Conservation (phyloP, 2,329 filamentous ascomycete species). For the Chaetomium strumarium region DNA sequence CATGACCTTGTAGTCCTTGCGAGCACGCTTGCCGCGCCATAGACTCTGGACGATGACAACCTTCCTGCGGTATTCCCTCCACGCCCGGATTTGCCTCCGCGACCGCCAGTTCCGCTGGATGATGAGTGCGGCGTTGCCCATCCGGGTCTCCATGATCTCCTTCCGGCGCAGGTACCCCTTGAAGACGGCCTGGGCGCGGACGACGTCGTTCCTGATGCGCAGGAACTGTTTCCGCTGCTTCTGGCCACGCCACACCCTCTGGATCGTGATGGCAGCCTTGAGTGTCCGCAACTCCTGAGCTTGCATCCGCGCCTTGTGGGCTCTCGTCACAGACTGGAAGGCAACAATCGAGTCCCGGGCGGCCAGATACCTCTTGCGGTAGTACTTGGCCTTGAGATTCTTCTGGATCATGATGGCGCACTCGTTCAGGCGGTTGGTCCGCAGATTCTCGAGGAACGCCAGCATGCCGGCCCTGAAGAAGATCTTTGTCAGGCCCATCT, state of each 20-base stretch:
- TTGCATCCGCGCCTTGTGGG: conserved; percentile 67
- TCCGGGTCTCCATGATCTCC: conserved; percentile 86
- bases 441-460: conserved; percentile 90
- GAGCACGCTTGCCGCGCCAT: conserved; percentile 80
- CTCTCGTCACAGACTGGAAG: conserved; percentile 73
- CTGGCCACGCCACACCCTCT: conserved; percentile 88
- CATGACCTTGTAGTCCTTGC: conserved; percentile 79
- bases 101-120: conserved; percentile 91
- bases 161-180: conserved; percentile 90
- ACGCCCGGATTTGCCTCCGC: conserved; percentile 68
- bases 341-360: conserved; percentile 74
- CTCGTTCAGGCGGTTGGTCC: conserved; percentile 83
- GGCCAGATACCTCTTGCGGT: conserved; percentile 83
- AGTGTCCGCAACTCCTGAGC: conserved; percentile 76
- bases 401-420: conserved; percentile 98
- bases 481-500: conserved; percentile 95
- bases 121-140: conserved; percentile 82
- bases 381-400: conserved; percentile 93
- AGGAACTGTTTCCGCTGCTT: conserved; percentile 81
- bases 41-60: conserved; percentile 85
- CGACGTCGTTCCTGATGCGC: conserved; percentile 72
- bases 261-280: conserved; percentile 88
- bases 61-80: conserved; percentile 86
- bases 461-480: conserved; percentile 99
- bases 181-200: conserved; percentile 81